These are phyloP conservation scores for Cladosporium sp. DNA, from an alignment of 2,329 filamentous ascomycete genomes.

Conservation along the genomic window DNA sequence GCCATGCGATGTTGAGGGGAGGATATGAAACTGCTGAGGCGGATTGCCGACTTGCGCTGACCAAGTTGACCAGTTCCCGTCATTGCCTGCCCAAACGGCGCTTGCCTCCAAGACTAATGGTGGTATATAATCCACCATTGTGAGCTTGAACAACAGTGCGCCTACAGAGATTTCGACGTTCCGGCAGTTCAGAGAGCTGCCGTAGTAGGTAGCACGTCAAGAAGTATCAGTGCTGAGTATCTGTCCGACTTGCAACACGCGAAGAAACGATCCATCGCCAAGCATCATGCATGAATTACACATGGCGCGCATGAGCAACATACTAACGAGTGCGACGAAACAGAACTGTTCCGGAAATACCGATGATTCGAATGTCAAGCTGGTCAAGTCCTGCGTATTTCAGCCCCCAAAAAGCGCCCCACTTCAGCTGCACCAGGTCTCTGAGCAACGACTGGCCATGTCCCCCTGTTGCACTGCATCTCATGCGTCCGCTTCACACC, in stretches of 20 bases:
- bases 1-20: conserved; percentile 27
- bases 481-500: not conserved
- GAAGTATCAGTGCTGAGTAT: no score
- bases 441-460: not conserved
- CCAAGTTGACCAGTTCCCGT: conserved; percentile 22
- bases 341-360: no score
- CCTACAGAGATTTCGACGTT: no score
- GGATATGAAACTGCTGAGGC: conserved; percentile 16
- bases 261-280: no score
- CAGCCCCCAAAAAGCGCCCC: not conserved
- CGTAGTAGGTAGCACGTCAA: no score
- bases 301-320: no score
- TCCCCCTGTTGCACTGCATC: not conserved
- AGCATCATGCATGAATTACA: no score
- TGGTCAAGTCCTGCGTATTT: not conserved
- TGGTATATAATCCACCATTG: not conserved
- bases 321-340: no score
- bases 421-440: not conserved
- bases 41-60: conserved; percentile 16
- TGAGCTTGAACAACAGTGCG: no score
- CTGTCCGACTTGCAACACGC: no score
- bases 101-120: conserved; percentile 10
- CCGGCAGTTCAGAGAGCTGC: no score
- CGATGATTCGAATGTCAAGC: not conserved
- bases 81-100: conserved; percentile 18